These are phyloP conservation scores for Solioccasus polychromus DNA, from an alignment of 768 basidiomycete genomes.

Conservation along the genomic window DNA sequence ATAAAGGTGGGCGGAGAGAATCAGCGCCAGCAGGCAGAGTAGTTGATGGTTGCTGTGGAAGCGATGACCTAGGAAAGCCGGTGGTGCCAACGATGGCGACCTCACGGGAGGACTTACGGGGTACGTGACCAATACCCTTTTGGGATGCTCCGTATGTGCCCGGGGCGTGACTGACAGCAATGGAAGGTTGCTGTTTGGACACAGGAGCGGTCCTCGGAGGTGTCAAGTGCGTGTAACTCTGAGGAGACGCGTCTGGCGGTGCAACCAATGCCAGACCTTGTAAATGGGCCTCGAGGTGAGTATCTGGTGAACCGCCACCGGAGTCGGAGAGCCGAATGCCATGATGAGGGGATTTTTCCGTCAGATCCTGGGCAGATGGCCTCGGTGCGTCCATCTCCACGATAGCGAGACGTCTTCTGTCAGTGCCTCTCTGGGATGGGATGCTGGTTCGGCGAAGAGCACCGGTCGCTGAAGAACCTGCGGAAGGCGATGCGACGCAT, in stretches of 20 bases:
- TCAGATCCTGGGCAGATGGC: constrained; percentile 25
- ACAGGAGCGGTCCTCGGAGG: constrained; percentile 51
- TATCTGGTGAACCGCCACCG: constrained; percentile 28
- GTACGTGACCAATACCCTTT: constrained; percentile 35
- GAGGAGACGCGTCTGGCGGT: constrained; percentile 64
- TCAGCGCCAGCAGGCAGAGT: constrained; percentile 27
- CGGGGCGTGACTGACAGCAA: constrained; percentile 36
- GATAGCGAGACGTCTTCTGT: constrained; percentile 65
- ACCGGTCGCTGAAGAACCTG: constrained; percentile 27
- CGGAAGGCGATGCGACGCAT: constrained; percentile 25
- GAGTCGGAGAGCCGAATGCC: constrained; percentile 18
- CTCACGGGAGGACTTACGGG: constrained; percentile 46
- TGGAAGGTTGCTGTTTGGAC: constrained; percentile 18
- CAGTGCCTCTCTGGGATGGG: constrained; percentile 57
- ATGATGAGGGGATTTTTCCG: constrained; percentile 19
- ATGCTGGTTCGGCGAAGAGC: constrained; percentile 46
- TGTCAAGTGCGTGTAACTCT: constrained; percentile 49
- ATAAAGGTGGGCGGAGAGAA: constrained; percentile 35
- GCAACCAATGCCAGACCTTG: constrained; percentile 63
- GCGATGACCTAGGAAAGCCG: constrained; percentile 26
- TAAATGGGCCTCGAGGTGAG: constrained; percentile 37
- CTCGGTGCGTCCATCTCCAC: constrained; percentile 51
- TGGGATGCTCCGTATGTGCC: constrained; percentile 36
- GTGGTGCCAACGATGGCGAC: constrained; percentile 52
- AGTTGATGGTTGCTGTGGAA: constrained; percentile 26